Evolutionary conservation across 2,329 filamentous ascomycete species (phyloP).

Genomic region (Sporothrix luriei): DNA sequence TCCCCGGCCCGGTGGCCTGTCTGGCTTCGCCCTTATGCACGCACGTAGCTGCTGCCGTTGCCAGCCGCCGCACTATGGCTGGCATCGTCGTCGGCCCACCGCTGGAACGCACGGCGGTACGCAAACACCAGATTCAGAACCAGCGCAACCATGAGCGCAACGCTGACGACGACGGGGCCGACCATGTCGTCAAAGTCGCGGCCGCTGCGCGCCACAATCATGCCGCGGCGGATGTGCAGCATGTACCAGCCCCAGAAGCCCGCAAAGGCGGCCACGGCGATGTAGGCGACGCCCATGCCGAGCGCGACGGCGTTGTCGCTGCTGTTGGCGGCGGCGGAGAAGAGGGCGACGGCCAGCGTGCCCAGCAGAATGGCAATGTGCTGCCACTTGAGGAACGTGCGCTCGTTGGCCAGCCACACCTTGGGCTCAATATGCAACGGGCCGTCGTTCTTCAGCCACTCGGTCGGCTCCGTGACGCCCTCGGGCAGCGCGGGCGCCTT

Average conservation of each 20-base stretch:
- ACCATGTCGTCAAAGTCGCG: conserved; percentile 90
- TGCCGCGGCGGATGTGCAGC: conserved; percentile 70
- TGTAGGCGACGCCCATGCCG: conserved; percentile 79
- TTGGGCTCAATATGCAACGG: conserved; percentile 94
- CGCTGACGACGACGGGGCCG: conserved; percentile 80
- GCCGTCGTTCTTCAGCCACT: conserved; percentile 93
- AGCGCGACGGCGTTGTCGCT: conserved; percentile 76
- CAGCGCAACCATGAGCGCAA: conserved; percentile 75
- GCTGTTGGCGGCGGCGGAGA: conserved; percentile 69
- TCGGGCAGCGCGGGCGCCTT: conserved; percentile 66
- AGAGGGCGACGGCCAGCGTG: conserved; percentile 78
- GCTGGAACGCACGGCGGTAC: conserved; percentile 36
- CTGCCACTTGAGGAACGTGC: conserved; percentile 98
- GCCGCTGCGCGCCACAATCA: conserved; percentile 84
- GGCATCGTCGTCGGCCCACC: conserved; percentile 33
- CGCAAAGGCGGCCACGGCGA: conserved; percentile 77
- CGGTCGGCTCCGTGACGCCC: conserved; percentile 80
- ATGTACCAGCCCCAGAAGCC: conserved; percentile 86
- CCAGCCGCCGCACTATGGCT: neutral
- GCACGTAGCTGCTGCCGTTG: conserved; percentile 26
- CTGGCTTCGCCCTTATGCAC: conserved; percentile 6
- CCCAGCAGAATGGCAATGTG: conserved; percentile 89
- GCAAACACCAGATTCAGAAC: conserved; percentile 88
- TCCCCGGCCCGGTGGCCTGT: too few relatives aligned
- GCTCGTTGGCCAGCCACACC: conserved; percentile 97